These are phyloP conservation scores for Ophiostoma ips DNA, from an alignment of 2,329 filamentous ascomycete species.

Conservation along the genomic window DNA sequence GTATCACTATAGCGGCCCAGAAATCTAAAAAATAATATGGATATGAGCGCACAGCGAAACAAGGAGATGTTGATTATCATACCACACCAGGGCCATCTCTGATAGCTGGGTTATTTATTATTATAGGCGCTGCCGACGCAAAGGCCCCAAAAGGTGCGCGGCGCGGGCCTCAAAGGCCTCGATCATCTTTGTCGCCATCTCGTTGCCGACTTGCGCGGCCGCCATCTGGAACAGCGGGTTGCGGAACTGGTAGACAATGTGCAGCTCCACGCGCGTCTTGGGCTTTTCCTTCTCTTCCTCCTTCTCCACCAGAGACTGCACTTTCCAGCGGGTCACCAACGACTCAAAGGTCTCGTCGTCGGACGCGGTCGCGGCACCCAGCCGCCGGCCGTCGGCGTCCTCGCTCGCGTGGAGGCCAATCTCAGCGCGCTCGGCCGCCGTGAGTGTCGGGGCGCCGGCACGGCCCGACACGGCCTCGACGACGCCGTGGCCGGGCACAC, in stretches of 20 bases:
- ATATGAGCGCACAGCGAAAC: background rate
- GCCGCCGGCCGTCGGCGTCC: slow-evolving; percentile 5
- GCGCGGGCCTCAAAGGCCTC: slow-evolving; percentile 83
- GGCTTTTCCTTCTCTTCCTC: slow-evolving; percentile 6
- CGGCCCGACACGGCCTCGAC: slow-evolving; percentile 65
- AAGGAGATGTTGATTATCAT: background rate
- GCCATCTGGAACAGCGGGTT: slow-evolving; percentile 80
- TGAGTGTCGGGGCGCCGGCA: slow-evolving; percentile 24
- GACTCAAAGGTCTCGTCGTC: slow-evolving; percentile 44
- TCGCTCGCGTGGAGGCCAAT: slow-evolving; percentile 13
- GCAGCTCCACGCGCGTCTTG: slow-evolving; percentile 58
- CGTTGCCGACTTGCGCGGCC: slow-evolving; percentile 68
- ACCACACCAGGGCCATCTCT: background rate
- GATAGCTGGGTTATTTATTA: too few species aligned
- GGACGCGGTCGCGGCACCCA: slow-evolving; percentile 9
- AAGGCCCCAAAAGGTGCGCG: slow-evolving; percentile 28
- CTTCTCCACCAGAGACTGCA: slow-evolving; percentile 33
- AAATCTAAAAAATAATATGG: background rate
- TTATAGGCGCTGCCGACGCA: background rate
- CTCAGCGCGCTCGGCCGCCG: slow-evolving; percentile 20
- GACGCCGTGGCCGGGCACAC: slow-evolving; percentile 44
- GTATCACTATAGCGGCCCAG: background rate
- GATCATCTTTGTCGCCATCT: slow-evolving; percentile 79
- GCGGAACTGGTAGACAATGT: slow-evolving; percentile 69
- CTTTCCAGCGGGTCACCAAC: slow-evolving; percentile 56